Percentiles rank a stretch among this genome's conserved stretches.
These are phyloP conservation scores for Wickerhamomyces silvicola DNA, from an alignment of 805 yeast genomes.

Conservation along the genomic window DNA sequence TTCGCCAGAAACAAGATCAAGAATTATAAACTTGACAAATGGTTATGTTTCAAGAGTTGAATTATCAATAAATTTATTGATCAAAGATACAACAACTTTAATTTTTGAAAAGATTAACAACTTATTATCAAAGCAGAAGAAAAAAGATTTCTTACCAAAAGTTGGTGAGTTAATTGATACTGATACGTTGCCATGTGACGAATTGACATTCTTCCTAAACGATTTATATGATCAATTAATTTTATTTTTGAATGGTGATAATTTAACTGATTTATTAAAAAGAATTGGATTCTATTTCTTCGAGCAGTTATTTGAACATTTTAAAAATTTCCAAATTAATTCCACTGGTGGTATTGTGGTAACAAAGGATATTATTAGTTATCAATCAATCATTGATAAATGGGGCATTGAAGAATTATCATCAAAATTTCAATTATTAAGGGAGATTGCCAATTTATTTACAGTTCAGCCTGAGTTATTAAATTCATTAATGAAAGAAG, in stretches of 20 bases:
- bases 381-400: constrained; percentile 58
- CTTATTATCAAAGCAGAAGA: constrained; percentile 60
- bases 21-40: constrained; percentile 58
- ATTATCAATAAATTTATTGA: constrained; percentile 53
- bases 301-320: constrained; percentile 59
- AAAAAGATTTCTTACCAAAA: constrained; percentile 58
- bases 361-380: constrained; percentile 76
- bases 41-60: constrained; percentile 56
- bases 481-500: constrained; percentile 74
- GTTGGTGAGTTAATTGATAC: constrained; percentile 41
- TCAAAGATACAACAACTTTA: constrained; percentile 51
- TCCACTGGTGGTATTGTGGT: constrained; percentile 78
- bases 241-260: constrained; percentile 35
- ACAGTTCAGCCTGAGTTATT: constrained; percentile 79
- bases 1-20: constrained; percentile 47
- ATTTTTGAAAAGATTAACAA: constrained; percentile 43
- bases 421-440: constrained; percentile 59
- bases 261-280: constrained; percentile 43
- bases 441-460: constrained; percentile 79
- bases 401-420: constrained; percentile 60
- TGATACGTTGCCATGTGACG: constrained; percentile 67
- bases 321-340: constrained; percentile 67
- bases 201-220: constrained; percentile 47
- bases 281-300: constrained; percentile 56
- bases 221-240: constrained; percentile 34